These are phyloP conservation scores for Coleophoma cylindrospora DNA, from an alignment of 2,329 filamentous ascomycete species.

Conservation along the genomic window DNA sequence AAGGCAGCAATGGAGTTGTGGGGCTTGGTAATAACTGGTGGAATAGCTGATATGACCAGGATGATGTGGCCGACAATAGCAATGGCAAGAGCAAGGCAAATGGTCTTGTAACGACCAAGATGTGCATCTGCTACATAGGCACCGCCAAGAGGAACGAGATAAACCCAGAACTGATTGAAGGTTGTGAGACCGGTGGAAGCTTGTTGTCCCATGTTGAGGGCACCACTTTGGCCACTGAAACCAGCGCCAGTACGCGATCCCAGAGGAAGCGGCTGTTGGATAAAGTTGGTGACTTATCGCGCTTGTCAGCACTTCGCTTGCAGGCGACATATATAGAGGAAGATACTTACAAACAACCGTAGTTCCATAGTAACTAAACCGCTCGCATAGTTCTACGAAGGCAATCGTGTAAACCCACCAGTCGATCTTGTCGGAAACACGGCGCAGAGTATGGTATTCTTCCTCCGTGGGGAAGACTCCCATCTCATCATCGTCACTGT, in stretches of 20 bases:
- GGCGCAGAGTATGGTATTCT: slow-evolving; percentile 17
- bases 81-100: slow-evolving; percentile 35
- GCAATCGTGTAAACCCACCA: slow-evolving; percentile 41
- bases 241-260: slow-evolving; percentile 38
- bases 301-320: no score
- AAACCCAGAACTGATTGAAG: slow-evolving; percentile 46
- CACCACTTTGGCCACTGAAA: slow-evolving; percentile 32
- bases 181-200: slow-evolving; percentile 42
- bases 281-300: slow-evolving; percentile 42
- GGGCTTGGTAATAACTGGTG: slow-evolving; percentile 47
- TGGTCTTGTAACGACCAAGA: slow-evolving; percentile 62
- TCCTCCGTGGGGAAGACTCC: slow-evolving; percentile 16
- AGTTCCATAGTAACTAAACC: slow-evolving; percentile 61
- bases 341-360: slow-evolving; percentile 50
- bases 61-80: slow-evolving; percentile 61
- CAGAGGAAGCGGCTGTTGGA: slow-evolving; percentile 41
- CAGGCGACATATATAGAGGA: no score
- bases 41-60: slow-evolving; percentile 58
- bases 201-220: slow-evolving; percentile 40
- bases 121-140: slow-evolving; percentile 59
- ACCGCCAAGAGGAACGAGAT: slow-evolving; percentile 43
- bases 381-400: slow-evolving; percentile 60
- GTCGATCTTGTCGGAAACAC: slow-evolving; percentile 20
- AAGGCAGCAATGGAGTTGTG: slow-evolving; percentile 54
- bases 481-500: not conserved